Percentiles rank a stretch among this genome's conserved stretches.
These are phyloP conservation scores for Xylaria sp. DNA, from an alignment of 2,329 filamentous ascomycete species.

Conservation along the genomic window DNA sequence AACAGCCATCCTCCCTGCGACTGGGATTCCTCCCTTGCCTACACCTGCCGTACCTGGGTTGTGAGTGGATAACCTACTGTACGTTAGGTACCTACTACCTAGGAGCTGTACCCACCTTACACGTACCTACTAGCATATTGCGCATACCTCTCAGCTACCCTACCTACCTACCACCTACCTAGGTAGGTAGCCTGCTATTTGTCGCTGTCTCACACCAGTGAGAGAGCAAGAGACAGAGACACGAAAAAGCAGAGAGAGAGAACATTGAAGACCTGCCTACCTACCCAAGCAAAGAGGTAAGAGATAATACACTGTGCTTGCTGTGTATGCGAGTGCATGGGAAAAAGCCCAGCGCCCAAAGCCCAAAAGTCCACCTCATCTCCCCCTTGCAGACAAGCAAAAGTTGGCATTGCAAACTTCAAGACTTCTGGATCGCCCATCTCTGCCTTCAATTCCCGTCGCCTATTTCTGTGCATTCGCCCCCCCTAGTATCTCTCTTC, in stretches of 20 bases:
- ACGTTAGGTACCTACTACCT: background rate
- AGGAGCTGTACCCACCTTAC: no score
- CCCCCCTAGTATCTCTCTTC: background rate
- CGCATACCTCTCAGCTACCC: no score
- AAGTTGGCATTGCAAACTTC: background rate
- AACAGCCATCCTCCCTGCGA: background rate
- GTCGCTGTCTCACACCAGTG: conserved; percentile 34
- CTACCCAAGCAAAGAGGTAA: no score
- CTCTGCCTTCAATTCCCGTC: background rate
- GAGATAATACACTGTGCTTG: conserved; percentile 25
- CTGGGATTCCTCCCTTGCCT: no score
- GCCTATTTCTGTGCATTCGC: conserved; percentile 2
- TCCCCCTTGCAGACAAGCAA: background rate
- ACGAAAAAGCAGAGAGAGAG: no score
- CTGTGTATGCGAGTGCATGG: background rate
- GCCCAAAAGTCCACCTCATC: conserved; percentile 11
- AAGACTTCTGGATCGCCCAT: background rate
- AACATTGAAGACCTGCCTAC: background rate
- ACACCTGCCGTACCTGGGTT: no score
- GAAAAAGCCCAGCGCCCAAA: no score
- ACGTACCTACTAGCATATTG: no score
- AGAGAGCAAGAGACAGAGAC: no score
- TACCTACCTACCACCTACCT: no score
- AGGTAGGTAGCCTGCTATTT: background rate
- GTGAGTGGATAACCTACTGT: no score